Conservation (phyloP, 202 grass and related monocot species). For the Miscanthus sacchariflorus region DNA sequence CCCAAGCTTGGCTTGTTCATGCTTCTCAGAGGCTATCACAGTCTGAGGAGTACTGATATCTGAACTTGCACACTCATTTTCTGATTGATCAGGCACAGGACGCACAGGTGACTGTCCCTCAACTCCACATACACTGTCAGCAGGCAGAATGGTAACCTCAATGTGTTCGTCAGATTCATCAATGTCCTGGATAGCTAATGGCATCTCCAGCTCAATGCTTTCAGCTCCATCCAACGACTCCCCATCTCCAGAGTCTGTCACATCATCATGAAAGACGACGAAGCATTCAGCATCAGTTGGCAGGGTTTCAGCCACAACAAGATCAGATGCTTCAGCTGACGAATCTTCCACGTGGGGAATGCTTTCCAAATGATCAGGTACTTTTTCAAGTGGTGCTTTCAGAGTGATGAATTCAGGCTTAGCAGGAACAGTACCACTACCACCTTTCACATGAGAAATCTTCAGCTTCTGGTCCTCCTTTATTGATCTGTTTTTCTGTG, state of each 20-base stretch:
- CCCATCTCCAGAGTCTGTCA: slow-evolving; percentile 15
- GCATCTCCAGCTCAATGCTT: slow-evolving; percentile 69
- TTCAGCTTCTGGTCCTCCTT: slow-evolving; percentile 30
- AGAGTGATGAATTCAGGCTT: slow-evolving; percentile 38
- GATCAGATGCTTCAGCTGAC: slow-evolving; percentile 40
- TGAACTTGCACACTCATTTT: slow-evolving; percentile 34
- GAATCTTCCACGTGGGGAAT: slow-evolving; percentile 22
- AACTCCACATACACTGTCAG: neutral
- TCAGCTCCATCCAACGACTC: slow-evolving; percentile 55
- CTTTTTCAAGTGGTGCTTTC: slow-evolving; percentile 43
- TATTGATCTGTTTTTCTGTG: slow-evolving; percentile 28
- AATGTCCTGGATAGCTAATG: slow-evolving; percentile 51
- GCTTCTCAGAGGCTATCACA: slow-evolving; percentile 11
- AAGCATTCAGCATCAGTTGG: neutral
- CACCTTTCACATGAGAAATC: slow-evolving; percentile 45
- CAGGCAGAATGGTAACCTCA: neutral
- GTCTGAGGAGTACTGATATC: neutral
- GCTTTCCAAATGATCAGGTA: slow-evolving; percentile 45
- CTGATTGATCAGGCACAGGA: slow-evolving; percentile 1
- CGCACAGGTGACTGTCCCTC: neutral
- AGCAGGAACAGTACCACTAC: slow-evolving; percentile 26
- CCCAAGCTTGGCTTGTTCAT: neutral
- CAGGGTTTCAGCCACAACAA: neutral
- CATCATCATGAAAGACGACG: slow-evolving; percentile 26
- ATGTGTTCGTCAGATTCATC: slow-evolving; percentile 46